Percentiles rank a stretch among this genome's conserved stretches.
Evolutionary conservation across 192 early-diverging fungal species (phyloP).

Genomic region (Glomus cerebriforme): DNA sequence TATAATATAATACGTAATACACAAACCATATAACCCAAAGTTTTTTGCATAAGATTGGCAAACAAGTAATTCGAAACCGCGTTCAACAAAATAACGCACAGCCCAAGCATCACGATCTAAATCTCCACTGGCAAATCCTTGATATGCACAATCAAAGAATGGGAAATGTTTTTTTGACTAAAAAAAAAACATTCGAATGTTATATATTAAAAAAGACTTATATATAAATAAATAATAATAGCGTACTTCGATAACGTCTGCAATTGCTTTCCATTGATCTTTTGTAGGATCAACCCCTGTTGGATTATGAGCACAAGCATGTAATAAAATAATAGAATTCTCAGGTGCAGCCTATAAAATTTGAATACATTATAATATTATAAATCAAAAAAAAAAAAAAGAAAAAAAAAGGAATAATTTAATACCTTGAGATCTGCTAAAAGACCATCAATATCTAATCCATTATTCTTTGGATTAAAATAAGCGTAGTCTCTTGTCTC

Average conservation of each 20-base stretch:
- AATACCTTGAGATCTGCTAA: slow-evolving; percentile 59
- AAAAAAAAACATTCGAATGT: neutral
- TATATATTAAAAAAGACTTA: neutral
- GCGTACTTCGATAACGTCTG: slow-evolving; percentile 69
- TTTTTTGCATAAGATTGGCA: slow-evolving; percentile 98
- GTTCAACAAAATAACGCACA: slow-evolving; percentile 88
- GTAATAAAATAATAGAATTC: slow-evolving; percentile 86
- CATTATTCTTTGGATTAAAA: slow-evolving; percentile 78
- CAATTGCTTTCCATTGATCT: slow-evolving; percentile 93
- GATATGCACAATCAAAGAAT: slow-evolving; percentile 99
- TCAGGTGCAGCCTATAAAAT: slow-evolving; percentile 59
- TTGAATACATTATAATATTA: neutral
- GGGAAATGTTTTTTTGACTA: slow-evolving; percentile 78
- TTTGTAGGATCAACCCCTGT: slow-evolving; percentile 97
- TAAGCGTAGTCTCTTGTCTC: slow-evolving; percentile 86
- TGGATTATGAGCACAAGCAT: slow-evolving; percentile 99
- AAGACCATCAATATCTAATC: slow-evolving; percentile 81
- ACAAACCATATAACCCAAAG: slow-evolving; percentile 90
- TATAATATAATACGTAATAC: slow-evolving; percentile 8
- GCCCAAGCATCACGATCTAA: slow-evolving; percentile 91
- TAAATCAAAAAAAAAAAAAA: neutral
- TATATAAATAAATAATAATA: neutral
- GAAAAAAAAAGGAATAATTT: neutral
- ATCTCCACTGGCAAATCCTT: slow-evolving; percentile 95
- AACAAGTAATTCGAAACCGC: slow-evolving; percentile 89